These are phyloP conservation scores for Periconia sp. DNA, from an alignment of 2,329 filamentous ascomycete species.

Conservation along the genomic window DNA sequence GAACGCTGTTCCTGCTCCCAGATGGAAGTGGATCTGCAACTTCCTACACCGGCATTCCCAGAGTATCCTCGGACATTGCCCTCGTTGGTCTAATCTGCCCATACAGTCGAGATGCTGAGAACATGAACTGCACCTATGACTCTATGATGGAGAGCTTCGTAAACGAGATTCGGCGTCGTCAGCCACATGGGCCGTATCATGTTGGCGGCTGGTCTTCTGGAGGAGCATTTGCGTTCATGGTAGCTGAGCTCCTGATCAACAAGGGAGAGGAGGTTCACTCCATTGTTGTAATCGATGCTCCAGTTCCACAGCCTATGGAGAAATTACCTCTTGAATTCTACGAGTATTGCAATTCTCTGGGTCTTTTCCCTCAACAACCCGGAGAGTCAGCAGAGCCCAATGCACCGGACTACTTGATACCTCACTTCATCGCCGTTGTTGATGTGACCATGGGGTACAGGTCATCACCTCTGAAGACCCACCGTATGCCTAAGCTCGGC, in stretches of 20 bases:
- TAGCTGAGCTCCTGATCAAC: slow-evolving; percentile 15
- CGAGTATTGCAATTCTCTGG: no score
- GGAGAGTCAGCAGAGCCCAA: no score
- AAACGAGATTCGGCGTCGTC: slow-evolving; percentile 47
- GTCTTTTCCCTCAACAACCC: slow-evolving; percentile 8
- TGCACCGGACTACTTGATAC: slow-evolving; percentile 45
- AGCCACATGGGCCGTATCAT: slow-evolving; percentile 42
- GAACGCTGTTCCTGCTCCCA: slow-evolving; percentile 49
- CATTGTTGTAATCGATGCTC: slow-evolving; percentile 31
- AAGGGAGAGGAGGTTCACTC: slow-evolving; percentile 20
- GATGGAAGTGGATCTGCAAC: slow-evolving; percentile 53
- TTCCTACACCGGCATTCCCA: slow-evolving; percentile 44
- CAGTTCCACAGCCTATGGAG: slow-evolving; percentile 51
- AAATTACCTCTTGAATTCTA: slow-evolving; percentile 51
- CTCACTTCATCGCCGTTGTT: slow-evolving; percentile 56
- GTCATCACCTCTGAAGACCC: slow-evolving; percentile 17
- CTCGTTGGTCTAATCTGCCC: slow-evolving; percentile 56
- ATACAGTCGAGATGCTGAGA: slow-evolving; percentile 30
- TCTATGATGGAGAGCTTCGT: slow-evolving; percentile 44
- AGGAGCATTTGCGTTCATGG: slow-evolving; percentile 40
- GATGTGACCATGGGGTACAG: slow-evolving; percentile 50
- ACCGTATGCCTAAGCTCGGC: slow-evolving; percentile 43
- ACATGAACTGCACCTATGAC: slow-evolving; percentile 24
- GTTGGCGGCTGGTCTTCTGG: slow-evolving; percentile 44
- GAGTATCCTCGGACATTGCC: slow-evolving; percentile 49